Percentiles rank a stretch among this genome's conserved stretches.
These are phyloP conservation scores for Rhizopogon vinicolor DNA, from an alignment of 768 basidiomycete species.

Conservation along the genomic window DNA sequence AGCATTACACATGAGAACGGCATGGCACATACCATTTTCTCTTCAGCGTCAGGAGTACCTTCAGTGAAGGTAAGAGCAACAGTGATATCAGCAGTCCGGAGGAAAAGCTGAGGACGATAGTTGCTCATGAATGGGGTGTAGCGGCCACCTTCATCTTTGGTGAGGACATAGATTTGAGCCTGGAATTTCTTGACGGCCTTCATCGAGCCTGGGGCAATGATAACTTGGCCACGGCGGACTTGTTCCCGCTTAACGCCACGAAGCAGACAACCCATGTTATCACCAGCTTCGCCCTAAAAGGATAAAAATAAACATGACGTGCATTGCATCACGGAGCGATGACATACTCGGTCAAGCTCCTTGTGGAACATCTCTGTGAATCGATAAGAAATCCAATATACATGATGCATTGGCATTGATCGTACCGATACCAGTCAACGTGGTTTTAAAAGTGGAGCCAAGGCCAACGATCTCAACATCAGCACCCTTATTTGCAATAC, in stretches of 20 bases:
- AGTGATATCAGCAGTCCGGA: constrained; percentile 94
- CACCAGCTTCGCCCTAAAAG: constrained; percentile 86
- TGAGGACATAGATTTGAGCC: constrained; percentile 77
- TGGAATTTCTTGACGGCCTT: constrained; percentile 94
- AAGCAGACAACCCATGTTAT: constrained; percentile 97
- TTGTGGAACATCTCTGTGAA: constrained; percentile 97
- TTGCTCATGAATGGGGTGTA: constrained; percentile 90
- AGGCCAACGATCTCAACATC: constrained; percentile 93
- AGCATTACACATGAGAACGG: background rate
- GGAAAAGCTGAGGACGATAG: constrained; percentile 93
- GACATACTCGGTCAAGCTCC: constrained; percentile 86
- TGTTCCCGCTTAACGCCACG: constrained; percentile 98
- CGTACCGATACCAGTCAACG: constrained; percentile 88
- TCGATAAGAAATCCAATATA: background rate
- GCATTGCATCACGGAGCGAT: background rate
- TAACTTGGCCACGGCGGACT: constrained; percentile 87
- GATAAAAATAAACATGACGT: background rate
- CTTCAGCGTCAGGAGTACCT: constrained; percentile 71
- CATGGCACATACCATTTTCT: constrained; percentile 71
- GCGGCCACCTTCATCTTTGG: constrained; percentile 55
- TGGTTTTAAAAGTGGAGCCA: constrained; percentile 81
- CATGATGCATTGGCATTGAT: constrained; percentile 2
- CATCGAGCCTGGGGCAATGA: constrained; percentile 85
- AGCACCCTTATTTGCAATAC: constrained; percentile 82
- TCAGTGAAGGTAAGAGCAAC: constrained; percentile 81